phyloP scores from a whole-genome alignment of 1,284 basidiomycete species.

The Leucoagaricus sp. region DNA sequence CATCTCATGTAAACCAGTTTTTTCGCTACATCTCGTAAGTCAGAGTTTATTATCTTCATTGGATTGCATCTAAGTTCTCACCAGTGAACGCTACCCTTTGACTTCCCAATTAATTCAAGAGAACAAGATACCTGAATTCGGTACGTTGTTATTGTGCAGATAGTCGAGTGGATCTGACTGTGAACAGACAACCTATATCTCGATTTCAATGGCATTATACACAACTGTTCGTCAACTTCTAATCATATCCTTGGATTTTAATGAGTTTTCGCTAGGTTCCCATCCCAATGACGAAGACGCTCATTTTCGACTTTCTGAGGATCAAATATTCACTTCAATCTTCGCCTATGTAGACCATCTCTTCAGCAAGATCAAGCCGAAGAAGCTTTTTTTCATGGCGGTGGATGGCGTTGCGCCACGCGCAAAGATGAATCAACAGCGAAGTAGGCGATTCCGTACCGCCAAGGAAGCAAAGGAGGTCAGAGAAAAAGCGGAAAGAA shows the following conservation, averaged over 20 bases:
- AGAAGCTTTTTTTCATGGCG: conserved; percentile 97
- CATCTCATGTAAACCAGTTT: conserved; percentile 47
- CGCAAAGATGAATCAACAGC: conserved; percentile 99
- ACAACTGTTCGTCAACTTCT: conserved; percentile 71
- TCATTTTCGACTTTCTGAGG: conserved; percentile 93
- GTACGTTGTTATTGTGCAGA: conserved; percentile 33
- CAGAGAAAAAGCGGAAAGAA: conserved; percentile 82
- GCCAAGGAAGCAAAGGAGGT: conserved; percentile 92
- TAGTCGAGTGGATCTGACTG: background rate
- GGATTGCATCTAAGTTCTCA: background rate
- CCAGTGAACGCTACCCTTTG: conserved; percentile 94
- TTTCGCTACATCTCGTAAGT: conserved; percentile 84
- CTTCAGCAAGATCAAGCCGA: conserved; percentile 96
- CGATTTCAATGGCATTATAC: conserved; percentile 99
- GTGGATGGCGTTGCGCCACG: conserved; percentile 98
- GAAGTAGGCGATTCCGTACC: conserved; percentile 91
- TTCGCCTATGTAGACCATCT: conserved; percentile 97
- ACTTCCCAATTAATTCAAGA: conserved; percentile 97
- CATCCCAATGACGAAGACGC: conserved; percentile 95
- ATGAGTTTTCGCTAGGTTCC: conserved; percentile 52
- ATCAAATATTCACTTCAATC: conserved; percentile 96
- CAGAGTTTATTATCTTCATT: background rate
- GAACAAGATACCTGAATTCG: conserved; percentile 96
- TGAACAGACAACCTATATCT: conserved; percentile 83
- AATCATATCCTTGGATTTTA: background rate